Conservation (phyloP, 140 eudicot genomes). For the Oenanthe javanica region DNA sequence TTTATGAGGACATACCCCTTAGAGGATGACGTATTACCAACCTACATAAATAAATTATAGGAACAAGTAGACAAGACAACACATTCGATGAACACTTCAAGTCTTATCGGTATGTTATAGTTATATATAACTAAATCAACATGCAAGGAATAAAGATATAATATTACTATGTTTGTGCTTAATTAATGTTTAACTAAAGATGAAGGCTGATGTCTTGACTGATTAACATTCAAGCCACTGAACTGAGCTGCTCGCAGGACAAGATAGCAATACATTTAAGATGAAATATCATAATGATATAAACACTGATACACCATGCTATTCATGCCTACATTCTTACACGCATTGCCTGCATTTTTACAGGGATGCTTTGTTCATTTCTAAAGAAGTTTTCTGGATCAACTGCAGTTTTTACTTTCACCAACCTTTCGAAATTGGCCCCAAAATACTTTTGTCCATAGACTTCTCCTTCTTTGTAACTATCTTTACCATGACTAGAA, state of each 20-base stretch:
- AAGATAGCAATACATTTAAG: neutral
- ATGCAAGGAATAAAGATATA: neutral
- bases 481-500: neutral
- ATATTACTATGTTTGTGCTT: neutral
- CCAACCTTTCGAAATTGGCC: neutral
- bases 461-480: neutral
- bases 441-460: neutral
- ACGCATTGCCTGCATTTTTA: neutral
- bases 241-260: neutral
- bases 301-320: neutral
- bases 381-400: conserved; percentile 2
- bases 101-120: neutral
- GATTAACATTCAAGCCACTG: neutral
- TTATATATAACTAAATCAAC: neutral
- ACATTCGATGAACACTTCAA: neutral
- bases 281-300: neutral
- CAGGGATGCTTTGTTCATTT: conserved; percentile 4
- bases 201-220: neutral
- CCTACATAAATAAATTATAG: neutral
- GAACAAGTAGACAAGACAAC: neutral
- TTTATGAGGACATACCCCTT: neutral
- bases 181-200: neutral
- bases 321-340: neutral
- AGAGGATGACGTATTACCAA: neutral
- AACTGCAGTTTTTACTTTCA: neutral